Evolutionary conservation across 2,329 filamentous ascomycete species (phyloP), one percentile per base, ranked within the genome.

Genomic region (Xylaria sp.): DNA sequence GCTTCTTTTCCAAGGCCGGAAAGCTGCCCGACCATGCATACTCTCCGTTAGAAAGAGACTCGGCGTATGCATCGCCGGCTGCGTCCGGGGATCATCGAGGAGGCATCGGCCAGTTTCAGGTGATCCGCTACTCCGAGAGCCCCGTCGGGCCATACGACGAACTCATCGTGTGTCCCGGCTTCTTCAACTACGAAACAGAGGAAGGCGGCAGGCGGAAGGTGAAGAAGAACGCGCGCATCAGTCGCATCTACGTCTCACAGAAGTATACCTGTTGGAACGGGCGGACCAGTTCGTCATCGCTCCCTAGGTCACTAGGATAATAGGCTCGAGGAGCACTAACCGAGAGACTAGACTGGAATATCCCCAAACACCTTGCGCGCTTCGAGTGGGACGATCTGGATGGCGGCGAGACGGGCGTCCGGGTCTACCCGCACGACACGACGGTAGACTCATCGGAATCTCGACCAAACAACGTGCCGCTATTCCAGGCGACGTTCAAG

Each of bases 71-170:
- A 41, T 70, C 74, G 4, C 66, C 75, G 1, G 52, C 71, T 0
- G 70, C 74, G 0, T 77, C 79, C 0, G 81, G 81, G n/a, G 73
- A 76, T 36, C 78, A 81, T 5, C 70, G 79, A 18, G 84, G 84
- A 18, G 84, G 85, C 0, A 68, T 86, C 7, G 79, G 81, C 69
- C 83, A 84, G 77, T 76, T 86, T 18, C 84, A 86, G 75, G 74
- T 87, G 62, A 79, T 87, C 34, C 80, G 85, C 9, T 87, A 87
- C 73, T 78, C 75, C 1, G 80, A 85, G 23, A 83, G 81, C 4
- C 85, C 85, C 0, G 84, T 85, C 3, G 86, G 86, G 0, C 80
- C 84, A 0, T 87, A 88, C 65, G 85, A 87, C 70, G 85, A 87
- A 75, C 73, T 87, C 63, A 76, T 85, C 30, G 71, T 87, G 34